Evolutionary conservation across 2,329 filamentous ascomycete species (phyloP).

Genomic region (Aspergillus felis): DNA sequence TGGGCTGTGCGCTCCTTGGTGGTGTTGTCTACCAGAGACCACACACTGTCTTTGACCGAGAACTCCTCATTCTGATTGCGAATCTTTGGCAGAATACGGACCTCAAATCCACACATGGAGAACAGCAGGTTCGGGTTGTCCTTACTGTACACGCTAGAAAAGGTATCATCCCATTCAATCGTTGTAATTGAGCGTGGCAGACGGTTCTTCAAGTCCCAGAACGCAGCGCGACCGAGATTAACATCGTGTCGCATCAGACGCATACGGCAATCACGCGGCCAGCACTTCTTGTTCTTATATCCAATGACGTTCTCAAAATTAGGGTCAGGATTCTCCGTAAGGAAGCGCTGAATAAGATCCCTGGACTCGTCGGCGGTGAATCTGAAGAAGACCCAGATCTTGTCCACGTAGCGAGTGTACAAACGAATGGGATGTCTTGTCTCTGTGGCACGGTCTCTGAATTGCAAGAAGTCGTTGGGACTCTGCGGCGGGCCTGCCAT

Average conservation of each 20-base stretch:
- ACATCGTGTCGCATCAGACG: slow-evolving; percentile 98
- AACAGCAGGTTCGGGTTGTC: slow-evolving; percentile 97
- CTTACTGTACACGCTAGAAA: slow-evolving; percentile 94
- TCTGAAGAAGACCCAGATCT: slow-evolving; percentile 95
- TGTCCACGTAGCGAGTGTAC: slow-evolving; percentile 98
- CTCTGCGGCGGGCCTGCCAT: slow-evolving; percentile 90
- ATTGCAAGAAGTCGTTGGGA: slow-evolving; percentile 97
- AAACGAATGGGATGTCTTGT: slow-evolving; percentile 90
- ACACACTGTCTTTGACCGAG: slow-evolving; percentile 94
- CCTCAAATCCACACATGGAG: slow-evolving; percentile 97
- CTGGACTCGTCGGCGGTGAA: slow-evolving; percentile 92
- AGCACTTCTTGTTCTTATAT: slow-evolving; percentile 99
- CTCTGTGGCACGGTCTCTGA: slow-evolving; percentile 88
- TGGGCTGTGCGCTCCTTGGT: slow-evolving; percentile 96
- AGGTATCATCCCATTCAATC: slow-evolving; percentile 98
- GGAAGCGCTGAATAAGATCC: slow-evolving; percentile 93
- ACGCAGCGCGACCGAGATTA: slow-evolving; percentile 92
- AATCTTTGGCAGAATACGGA: slow-evolving; percentile 91
- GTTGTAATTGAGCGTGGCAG: slow-evolving; percentile 92
- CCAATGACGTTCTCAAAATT: slow-evolving; percentile 99
- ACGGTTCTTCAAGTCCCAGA: slow-evolving; percentile 98
- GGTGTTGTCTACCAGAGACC: slow-evolving; percentile 93
- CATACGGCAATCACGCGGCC: slow-evolving; percentile 97
- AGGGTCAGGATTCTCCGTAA: slow-evolving; percentile 96
- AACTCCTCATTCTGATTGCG: slow-evolving; percentile 96